A percentile compares a stretch with the other conserved stretches of the same genome.
phyloP scores from a whole-genome alignment of 2,329 filamentous ascomycete species.

The Cladosporium velox region DNA sequence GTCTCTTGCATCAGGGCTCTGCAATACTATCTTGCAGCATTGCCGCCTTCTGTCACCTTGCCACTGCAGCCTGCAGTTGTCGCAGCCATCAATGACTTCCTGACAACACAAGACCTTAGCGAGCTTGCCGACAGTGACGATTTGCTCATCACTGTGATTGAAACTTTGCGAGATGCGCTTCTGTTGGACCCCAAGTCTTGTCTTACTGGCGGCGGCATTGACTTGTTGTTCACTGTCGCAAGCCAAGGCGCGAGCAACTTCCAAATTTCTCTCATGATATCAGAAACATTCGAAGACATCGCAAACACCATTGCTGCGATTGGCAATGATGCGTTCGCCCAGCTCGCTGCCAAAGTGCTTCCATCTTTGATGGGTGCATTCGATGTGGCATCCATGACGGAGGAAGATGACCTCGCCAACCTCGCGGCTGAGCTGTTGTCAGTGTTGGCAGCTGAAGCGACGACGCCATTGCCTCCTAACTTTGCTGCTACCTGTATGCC shows the following conservation, averaged over 20 bases:
- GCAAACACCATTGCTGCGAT: conserved; percentile 66
- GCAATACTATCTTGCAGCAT: conserved; percentile 64
- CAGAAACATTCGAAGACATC: conserved; percentile 88
- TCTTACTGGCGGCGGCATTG: conserved; percentile 72
- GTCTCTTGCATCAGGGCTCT: conserved; percentile 87
- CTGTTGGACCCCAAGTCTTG: conserved; percentile 74
- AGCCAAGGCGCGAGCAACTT: conserved; percentile 88
- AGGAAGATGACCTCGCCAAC: conserved; percentile 81
- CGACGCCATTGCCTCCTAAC: conserved; percentile 80
- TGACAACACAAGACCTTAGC: conserved; percentile 75
- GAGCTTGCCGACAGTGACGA: conserved; percentile 90
- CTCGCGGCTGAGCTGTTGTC: conserved; percentile 83
- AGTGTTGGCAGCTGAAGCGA: conserved; percentile 77
- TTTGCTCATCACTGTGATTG: conserved; percentile 83
- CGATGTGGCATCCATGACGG: conserved; percentile 80
- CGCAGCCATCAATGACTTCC: conserved; percentile 66
- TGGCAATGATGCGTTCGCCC: conserved; percentile 69
- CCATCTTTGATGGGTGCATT: conserved; percentile 87
- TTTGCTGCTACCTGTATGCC: conserved; percentile 85
- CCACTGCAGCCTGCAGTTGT: conserved; percentile 64
- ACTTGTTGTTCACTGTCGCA: conserved; percentile 83
- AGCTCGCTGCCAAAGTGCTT: conserved; percentile 80
- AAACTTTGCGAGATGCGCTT: conserved; percentile 82
- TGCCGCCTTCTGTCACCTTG: conserved; percentile 53
- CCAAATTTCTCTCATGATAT: conserved; percentile 83